Evolutionary conservation across 176 grass and related monocot genomes (phyloP), one percentile per base, ranked within the genome.

Genomic region (Cenchrus purpureus): DNA sequence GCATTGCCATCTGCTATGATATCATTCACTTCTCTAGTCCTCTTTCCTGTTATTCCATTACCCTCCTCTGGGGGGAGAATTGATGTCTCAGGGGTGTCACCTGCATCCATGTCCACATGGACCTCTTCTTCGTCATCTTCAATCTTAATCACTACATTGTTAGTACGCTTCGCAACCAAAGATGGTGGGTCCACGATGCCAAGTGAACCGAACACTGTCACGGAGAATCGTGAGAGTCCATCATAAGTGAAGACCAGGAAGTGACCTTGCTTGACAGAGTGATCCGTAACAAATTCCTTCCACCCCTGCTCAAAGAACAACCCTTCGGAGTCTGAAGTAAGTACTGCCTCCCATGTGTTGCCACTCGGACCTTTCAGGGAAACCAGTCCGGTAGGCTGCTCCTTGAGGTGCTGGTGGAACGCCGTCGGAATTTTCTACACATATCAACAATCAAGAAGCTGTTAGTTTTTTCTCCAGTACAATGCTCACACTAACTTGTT

Each of bases 361-460:
- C 91, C 91, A 43, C 93, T 90, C 12, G 83, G 89, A 63, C 91
- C 91, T 81, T 44, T 93, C 54, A 98, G 80, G 12, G 62, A 92
- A 63, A 90, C 83, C 4, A 29, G 46, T 52, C 89, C 85, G 16
- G 86, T 71, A 67, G 91, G 83, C 74, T 81, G 75, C 28, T 65
- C 84, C 71, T 88, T 75, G 48, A 98, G 81, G 64, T 91, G 72
- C 20, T 75, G 64, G 40, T 77, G 15, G 85, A 98, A 98, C 13
- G 85, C 60, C 17, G 85, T 46, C 19, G 95, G 95, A 14, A 98
- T 95, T 89, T 79, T 95, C 95, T 98, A 28, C 87, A 89, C 4
- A 67, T 29, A 73, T n/a, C 71, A 76, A 77, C 69, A 12, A n/a
- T 90, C 7, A 90, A 79, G 54, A 77, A 56, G 17, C 10, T 69